A percentile compares a stretch with the other conserved stretches of the same genome.
These are phyloP conservation scores for Allantophomopsis cytisporea DNA, from an alignment of 2,329 filamentous ascomycete species.

Conservation along the genomic window DNA sequence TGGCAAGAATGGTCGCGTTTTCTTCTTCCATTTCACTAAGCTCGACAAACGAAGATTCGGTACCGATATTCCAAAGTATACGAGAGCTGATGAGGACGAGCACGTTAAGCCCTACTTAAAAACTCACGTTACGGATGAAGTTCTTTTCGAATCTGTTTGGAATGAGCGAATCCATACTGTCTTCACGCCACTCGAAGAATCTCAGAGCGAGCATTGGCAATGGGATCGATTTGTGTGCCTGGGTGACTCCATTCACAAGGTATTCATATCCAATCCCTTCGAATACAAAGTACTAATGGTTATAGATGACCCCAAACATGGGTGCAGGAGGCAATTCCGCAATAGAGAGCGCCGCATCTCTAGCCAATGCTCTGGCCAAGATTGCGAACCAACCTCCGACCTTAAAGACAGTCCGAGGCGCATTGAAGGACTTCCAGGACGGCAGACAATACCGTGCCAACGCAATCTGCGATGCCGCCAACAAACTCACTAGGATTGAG, in stretches of 20 bases:
- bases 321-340: neutral
- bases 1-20: slow-evolving; percentile 1
- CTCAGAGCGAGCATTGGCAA: slow-evolving; percentile 2
- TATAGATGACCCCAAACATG: neutral
- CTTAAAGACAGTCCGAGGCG: neutral
- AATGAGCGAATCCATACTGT: neutral
- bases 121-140: neutral
- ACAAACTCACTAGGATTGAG: slow-evolving; percentile 11
- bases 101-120: neutral
- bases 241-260: neutral
- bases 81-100: slow-evolving; percentile 4
- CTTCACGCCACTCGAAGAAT: slow-evolving; percentile 1
- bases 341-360: neutral
- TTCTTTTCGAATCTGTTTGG: slow-evolving; percentile 4
- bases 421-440: slow-evolving; percentile 5
- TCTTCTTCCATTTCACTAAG: slow-evolving; percentile 5
- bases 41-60: slow-evolving; percentile 2
- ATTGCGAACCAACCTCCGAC: neutral
- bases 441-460: slow-evolving; percentile 8
- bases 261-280: neutral
- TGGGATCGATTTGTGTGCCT: slow-evolving; percentile 2
- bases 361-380: neutral
- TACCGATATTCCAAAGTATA: slow-evolving; percentile 2
- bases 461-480: slow-evolving; percentile 8
- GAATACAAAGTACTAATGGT: neutral